Percentiles rank a stretch among this genome's conserved stretches.
These are phyloP conservation scores for Polygonum maritimum DNA, from an alignment of 148 eudicot species.

Conservation along the genomic window DNA sequence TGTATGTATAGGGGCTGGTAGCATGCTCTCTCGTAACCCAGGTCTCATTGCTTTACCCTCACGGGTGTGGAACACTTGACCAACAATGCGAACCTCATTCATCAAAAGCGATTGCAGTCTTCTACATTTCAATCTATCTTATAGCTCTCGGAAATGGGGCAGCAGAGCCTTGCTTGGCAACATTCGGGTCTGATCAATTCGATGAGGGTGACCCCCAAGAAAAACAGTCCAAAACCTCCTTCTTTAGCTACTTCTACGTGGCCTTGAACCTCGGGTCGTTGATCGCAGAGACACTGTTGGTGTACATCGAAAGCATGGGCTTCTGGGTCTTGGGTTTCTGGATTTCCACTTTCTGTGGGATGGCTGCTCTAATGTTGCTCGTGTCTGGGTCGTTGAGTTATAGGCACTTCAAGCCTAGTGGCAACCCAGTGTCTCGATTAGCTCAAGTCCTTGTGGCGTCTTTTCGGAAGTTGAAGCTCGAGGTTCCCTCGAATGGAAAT, in stretches of 20 bases:
- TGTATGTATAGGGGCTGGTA: constrained; percentile 29
- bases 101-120: constrained; percentile 21
- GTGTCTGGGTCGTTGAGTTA: constrained; percentile 37
- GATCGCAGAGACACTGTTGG: constrained; percentile 44
- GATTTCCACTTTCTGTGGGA: constrained; percentile 35
- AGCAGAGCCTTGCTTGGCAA: constrained; percentile 38
- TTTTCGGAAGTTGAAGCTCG: constrained; percentile 27
- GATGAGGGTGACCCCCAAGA: constrained; percentile 38
- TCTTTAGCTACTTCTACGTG: constrained; percentile 48
- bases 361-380: constrained; percentile 35
- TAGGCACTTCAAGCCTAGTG: constrained; percentile 43
- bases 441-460: constrained; percentile 44
- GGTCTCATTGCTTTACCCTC: constrained; percentile 27
- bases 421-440: constrained; percentile 42
- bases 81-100: constrained; percentile 42
- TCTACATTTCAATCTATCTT: constrained; percentile 41
- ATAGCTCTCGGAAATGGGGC: constrained; percentile 50
- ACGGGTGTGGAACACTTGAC: constrained; percentile 44
- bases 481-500: constrained; percentile 27
- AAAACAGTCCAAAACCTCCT: constrained; percentile 29
- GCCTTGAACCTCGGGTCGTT: constrained; percentile 46
- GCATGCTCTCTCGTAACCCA: constrained; percentile 37
- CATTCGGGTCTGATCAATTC: constrained; percentile 51
- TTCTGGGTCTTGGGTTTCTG: constrained; percentile 45
- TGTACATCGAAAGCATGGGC: constrained; percentile 40